Evolutionary conservation across 2,329 filamentous ascomycete genomes (phyloP).

Genomic region (Alternaria sp.): DNA sequence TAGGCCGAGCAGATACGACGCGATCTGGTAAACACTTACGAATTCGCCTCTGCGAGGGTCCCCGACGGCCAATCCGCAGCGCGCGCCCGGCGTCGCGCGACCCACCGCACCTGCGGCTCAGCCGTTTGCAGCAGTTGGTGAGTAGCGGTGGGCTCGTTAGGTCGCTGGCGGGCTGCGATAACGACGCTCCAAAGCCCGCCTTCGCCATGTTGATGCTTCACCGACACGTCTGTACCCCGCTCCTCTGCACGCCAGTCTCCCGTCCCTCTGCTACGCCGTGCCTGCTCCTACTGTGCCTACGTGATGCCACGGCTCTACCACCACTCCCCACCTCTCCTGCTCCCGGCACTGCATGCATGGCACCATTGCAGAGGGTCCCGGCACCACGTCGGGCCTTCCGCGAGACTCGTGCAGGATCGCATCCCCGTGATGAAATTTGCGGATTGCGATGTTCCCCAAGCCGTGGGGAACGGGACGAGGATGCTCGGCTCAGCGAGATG

Average conservation of each 20-base stretch:
- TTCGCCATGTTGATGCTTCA: slow-evolving; percentile 24
- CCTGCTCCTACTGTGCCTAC: not conserved
- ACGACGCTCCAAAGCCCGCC: slow-evolving; percentile 19
- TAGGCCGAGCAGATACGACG: slow-evolving; percentile 26
- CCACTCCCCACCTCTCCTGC: slow-evolving; percentile 7
- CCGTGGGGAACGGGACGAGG: slow-evolving; percentile 28
- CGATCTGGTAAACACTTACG: slow-evolving; percentile 28
- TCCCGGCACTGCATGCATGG: slow-evolving; percentile 9
- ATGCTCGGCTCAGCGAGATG: slow-evolving; percentile 23
- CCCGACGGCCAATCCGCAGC: slow-evolving; percentile 20
- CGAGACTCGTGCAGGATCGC: slow-evolving; percentile 17
- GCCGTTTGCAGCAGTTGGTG: slow-evolving; percentile 37
- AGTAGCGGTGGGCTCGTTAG: slow-evolving; percentile 31
- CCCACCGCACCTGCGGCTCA: slow-evolving; percentile 38
- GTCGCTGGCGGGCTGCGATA: slow-evolving; percentile 32
- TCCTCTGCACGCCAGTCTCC: slow-evolving; percentile 8
- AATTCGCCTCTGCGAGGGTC: slow-evolving; percentile 7
- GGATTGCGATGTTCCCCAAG: slow-evolving; percentile 20
- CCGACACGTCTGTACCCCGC: slow-evolving; percentile 37
- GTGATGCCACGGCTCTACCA: slow-evolving; percentile 10
- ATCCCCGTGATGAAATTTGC: slow-evolving; percentile 9
- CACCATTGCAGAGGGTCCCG: slow-evolving; percentile 13
- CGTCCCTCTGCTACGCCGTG: not conserved
- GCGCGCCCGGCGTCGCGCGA: slow-evolving; percentile 10
- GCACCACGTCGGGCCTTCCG: slow-evolving; percentile 15